Evolutionary conservation across 2,329 filamentous ascomycete species (phyloP).

Genomic region (Hymenoscyphus infarciens): DNA sequence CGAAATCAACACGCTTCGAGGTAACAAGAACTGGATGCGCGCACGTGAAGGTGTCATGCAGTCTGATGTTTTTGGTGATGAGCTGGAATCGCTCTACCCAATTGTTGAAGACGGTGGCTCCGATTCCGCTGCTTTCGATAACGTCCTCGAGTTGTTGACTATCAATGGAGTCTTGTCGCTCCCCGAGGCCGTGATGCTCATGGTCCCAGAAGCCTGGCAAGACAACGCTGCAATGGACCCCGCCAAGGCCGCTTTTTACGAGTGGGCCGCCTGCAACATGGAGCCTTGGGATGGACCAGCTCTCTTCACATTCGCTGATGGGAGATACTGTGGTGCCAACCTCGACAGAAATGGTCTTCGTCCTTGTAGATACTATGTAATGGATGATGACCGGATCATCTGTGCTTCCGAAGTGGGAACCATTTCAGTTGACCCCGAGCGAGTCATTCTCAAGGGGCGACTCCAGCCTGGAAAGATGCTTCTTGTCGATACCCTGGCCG

Average conservation of each 20-base stretch:
- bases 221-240: slow-evolving; percentile 89
- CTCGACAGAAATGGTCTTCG: slow-evolving; percentile 92
- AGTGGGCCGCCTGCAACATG: slow-evolving; percentile 98
- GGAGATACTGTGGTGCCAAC: slow-evolving; percentile 94
- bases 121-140: slow-evolving; percentile 95
- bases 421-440: slow-evolving; percentile 85
- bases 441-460: slow-evolving; percentile 86
- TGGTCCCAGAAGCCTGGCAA: slow-evolving; percentile 98
- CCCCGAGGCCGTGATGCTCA: slow-evolving; percentile 95
- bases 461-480: slow-evolving; percentile 95
- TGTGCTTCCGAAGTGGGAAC: slow-evolving; percentile 96
- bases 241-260: slow-evolving; percentile 94
- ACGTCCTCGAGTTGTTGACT: slow-evolving; percentile 86
- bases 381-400: slow-evolving; percentile 94
- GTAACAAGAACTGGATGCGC: slow-evolving; percentile 99
- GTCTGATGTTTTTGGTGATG: slow-evolving; percentile 87
- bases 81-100: slow-evolving; percentile 85
- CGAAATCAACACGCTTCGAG: slow-evolving; percentile 95
- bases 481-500: slow-evolving; percentile 84
- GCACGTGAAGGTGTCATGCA: slow-evolving; percentile 93
- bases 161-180: slow-evolving; percentile 95
- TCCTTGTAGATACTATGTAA: slow-evolving; percentile 94
- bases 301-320: slow-evolving; percentile 94
- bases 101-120: slow-evolving; percentile 96
- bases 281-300: slow-evolving; percentile 98